phyloP scores from a whole-genome alignment of 2,329 filamentous ascomycete species.

The Bertia moriformis region DNA sequence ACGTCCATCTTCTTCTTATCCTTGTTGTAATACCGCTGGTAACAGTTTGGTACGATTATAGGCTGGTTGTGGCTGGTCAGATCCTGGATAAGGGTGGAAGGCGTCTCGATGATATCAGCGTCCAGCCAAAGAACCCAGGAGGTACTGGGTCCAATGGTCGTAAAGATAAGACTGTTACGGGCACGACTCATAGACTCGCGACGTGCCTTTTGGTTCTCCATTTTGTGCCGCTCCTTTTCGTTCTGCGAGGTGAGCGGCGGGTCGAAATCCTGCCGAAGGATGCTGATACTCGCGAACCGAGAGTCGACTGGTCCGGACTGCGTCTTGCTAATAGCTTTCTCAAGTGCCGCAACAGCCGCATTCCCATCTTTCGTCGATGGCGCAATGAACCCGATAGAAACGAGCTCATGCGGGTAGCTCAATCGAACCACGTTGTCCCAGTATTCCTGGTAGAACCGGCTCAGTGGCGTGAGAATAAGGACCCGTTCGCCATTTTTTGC shows the following conservation, averaged over 20 bases:
- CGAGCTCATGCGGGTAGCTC: conserved; percentile 81
- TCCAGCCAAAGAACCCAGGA: conserved; percentile 98
- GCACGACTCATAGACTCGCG: conserved; percentile 85
- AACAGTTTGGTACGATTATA: conserved; percentile 92
- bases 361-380: conserved; percentile 90
- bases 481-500: conserved; percentile 70
- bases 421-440: conserved; percentile 85
- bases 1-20: conserved; percentile 57
- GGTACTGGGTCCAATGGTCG: conserved; percentile 75
- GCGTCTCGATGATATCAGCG: conserved; percentile 79
- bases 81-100: conserved; percentile 74
- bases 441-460: conserved; percentile 83
- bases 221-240: conserved; percentile 80
- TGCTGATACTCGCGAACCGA: conserved; percentile 84
- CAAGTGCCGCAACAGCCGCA: conserved; percentile 65
- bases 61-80: conserved; percentile 74
- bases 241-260: conserved; percentile 65
- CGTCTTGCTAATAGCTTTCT: conserved; percentile 71
- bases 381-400: conserved; percentile 89
- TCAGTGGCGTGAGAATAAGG: conserved; percentile 82
- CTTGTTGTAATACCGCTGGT: conserved; percentile 65
- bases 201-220: conserved; percentile 74
- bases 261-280: conserved; percentile 89
- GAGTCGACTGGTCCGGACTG: conserved; percentile 69
- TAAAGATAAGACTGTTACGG: conserved; percentile 87